Evolutionary conservation across 2,329 filamentous ascomycete species (phyloP).

Genomic region (Trichocomaceae sp.): DNA sequence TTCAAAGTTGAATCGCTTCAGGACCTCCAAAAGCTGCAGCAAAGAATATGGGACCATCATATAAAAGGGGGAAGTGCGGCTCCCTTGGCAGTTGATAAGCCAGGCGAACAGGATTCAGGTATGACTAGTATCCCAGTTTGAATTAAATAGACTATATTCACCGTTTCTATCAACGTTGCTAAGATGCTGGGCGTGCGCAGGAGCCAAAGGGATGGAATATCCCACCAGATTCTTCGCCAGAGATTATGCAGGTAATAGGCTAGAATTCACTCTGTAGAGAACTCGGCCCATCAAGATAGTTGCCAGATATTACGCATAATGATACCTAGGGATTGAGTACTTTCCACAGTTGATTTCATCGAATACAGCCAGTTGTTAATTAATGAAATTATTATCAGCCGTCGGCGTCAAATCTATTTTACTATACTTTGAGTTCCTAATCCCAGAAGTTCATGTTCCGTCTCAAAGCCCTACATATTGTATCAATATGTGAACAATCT

Average conservation of each 20-base stretch:
- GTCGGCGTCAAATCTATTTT: too few species aligned
- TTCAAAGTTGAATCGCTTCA: constrained; percentile 48
- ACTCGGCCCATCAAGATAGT: background rate
- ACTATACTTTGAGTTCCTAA: too few species aligned
- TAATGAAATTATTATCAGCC: too few species aligned
- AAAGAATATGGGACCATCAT: constrained; percentile 48
- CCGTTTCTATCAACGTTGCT: constrained; percentile 16
- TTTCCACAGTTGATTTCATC: background rate
- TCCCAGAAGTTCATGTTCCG: background rate
- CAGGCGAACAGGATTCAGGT: constrained; percentile 44
- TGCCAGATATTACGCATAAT: background rate
- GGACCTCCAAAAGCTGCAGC: constrained; percentile 43
- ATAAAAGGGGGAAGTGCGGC: constrained; percentile 44
- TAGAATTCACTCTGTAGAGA: constrained; percentile 47
- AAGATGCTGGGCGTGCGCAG: constrained; percentile 22
- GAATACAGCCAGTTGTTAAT: background rate
- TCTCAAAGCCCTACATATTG: too few species aligned
- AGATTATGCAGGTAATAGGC: constrained; percentile 50
- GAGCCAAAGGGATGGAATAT: constrained; percentile 52
- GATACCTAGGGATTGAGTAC: background rate
- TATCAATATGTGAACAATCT: constrained; percentile 12
- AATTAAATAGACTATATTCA: background rate
- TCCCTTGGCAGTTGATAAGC: constrained; percentile 50
- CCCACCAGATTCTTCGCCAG: constrained; percentile 57
- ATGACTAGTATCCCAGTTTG: constrained; percentile 11